These are phyloP conservation scores for Penicillium egyptiacum DNA, from an alignment of 495 filamentous ascomycete genomes.

Conservation along the genomic window DNA sequence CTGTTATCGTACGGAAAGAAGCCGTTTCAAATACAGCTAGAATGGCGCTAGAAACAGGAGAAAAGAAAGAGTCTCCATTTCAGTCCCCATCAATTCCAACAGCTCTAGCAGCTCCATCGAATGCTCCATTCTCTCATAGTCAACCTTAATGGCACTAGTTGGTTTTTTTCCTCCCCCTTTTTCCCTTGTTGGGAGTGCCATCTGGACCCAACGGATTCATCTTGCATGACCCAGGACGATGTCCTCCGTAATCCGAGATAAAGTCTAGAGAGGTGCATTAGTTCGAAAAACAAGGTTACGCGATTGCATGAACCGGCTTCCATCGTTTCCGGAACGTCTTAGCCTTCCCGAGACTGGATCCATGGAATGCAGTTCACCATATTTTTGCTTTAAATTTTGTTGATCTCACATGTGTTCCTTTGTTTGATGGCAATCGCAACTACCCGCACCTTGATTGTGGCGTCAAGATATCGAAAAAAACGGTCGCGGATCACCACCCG, in stretches of 20 bases:
- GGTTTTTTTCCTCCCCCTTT: constrained; percentile 9
- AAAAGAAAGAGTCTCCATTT: constrained; percentile 8
- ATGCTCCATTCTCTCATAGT: constrained; percentile 6
- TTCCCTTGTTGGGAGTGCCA: constrained; percentile 15
- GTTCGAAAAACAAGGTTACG: constrained; percentile 27
- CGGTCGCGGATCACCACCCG: constrained; percentile 7
- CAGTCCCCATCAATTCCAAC: neutral
- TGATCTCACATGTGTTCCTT: neutral
- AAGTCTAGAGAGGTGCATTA: constrained; percentile 39
- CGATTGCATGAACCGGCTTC: constrained; percentile 33
- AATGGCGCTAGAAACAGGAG: constrained; percentile 34
- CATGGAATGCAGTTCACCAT: neutral
- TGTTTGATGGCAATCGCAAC: neutral
- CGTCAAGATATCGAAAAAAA: constrained; percentile 4
- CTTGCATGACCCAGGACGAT: constrained; percentile 16
- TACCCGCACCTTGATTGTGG: neutral
- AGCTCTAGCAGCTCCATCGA: neutral
- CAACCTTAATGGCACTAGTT: constrained; percentile 15
- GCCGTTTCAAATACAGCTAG: constrained; percentile 32
- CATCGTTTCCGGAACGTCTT: constrained; percentile 13
- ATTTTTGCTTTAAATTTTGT: neutral
- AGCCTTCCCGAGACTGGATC: constrained; percentile 2
- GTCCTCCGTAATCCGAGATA: constrained; percentile 14
- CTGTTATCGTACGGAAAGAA: constrained; percentile 20
- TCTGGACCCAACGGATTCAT: constrained; percentile 1